phyloP scores from a whole-genome alignment of 208 protist genomes.

The Plasmodiophora brassicae region DNA sequence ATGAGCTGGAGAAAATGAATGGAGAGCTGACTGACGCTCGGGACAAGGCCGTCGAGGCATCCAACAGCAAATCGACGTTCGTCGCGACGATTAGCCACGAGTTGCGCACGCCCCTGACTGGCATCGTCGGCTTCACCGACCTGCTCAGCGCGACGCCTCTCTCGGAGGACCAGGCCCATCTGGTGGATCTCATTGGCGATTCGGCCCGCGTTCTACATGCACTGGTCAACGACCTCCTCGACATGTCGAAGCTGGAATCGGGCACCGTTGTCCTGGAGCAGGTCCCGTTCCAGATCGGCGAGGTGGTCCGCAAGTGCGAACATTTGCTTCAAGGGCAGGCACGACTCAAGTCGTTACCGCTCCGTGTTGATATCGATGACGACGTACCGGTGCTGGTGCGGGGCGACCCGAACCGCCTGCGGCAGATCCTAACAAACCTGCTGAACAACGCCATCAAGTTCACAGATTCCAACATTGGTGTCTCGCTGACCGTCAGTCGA shows the following conservation, averaged over 20 bases:
- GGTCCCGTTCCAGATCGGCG: background rate
- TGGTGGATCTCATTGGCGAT: no score
- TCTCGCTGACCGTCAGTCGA: background rate
- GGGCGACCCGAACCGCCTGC: conserved; percentile 33
- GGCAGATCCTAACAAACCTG: conserved; percentile 42
- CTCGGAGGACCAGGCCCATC: background rate
- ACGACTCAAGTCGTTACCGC: no score
- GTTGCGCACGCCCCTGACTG: conserved; percentile 39
- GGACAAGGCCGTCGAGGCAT: background rate
- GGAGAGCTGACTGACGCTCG: no score
- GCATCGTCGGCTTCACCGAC: background rate
- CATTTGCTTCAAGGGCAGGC: no score
- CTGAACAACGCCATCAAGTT: conserved; percentile 52
- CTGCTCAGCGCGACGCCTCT: background rate
- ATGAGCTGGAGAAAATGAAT: no score
- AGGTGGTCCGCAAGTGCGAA: no score
- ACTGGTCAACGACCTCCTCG: background rate
- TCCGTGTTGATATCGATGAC: no score
- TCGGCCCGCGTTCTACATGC: no score
- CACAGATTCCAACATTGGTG: background rate
- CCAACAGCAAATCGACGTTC: background rate
- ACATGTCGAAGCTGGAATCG: background rate
- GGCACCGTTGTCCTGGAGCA: background rate
- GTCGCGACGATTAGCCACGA: conserved; percentile 36
- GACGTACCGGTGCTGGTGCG: no score